These are phyloP conservation scores for Puccinia novopanici DNA, from an alignment of 1,284 basidiomycete species.

Conservation along the genomic window DNA sequence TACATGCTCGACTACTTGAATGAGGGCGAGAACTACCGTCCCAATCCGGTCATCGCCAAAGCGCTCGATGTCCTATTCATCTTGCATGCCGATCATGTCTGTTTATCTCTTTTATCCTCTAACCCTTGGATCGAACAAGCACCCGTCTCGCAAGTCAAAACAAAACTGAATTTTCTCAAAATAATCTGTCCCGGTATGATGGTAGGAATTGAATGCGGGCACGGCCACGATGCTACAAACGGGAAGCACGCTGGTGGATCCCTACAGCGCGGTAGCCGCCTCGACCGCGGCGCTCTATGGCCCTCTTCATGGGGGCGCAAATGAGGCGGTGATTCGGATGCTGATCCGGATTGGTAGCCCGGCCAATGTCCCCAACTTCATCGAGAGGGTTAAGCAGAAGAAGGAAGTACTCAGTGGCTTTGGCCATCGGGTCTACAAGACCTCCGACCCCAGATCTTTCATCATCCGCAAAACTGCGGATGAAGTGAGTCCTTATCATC, in stretches of 20 bases:
- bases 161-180: not conserved
- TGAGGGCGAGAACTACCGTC: slow-evolving; percentile 66
- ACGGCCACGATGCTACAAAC: slow-evolving; percentile 80
- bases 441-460: slow-evolving; percentile 78
- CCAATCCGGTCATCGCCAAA: slow-evolving; percentile 77
- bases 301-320: slow-evolving; percentile 69
- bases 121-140: not conserved
- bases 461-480: slow-evolving; percentile 83
- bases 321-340: slow-evolving; percentile 69
- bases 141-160: no score
- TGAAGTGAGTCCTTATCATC: slow-evolving; percentile 64
- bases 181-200: not conserved
- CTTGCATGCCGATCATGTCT: slow-evolving; percentile 71
- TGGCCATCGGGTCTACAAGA: slow-evolving; percentile 67
- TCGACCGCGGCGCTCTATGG: slow-evolving; percentile 71
- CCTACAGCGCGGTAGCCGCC: slow-evolving; percentile 78
- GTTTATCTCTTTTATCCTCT: not conserved
- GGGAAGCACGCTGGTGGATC: slow-evolving; percentile 81
- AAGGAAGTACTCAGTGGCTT: slow-evolving; percentile 83
- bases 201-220: slow-evolving; percentile 75
- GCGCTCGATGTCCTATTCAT: slow-evolving; percentile 82
- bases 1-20: slow-evolving; percentile 82
- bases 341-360: slow-evolving; percentile 75
- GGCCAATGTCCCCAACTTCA: slow-evolving; percentile 77
- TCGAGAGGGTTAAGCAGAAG: slow-evolving; percentile 78